Evolutionary conservation across 768 basidiomycete genomes (phyloP).

Genomic region (Trametes meyenii): DNA sequence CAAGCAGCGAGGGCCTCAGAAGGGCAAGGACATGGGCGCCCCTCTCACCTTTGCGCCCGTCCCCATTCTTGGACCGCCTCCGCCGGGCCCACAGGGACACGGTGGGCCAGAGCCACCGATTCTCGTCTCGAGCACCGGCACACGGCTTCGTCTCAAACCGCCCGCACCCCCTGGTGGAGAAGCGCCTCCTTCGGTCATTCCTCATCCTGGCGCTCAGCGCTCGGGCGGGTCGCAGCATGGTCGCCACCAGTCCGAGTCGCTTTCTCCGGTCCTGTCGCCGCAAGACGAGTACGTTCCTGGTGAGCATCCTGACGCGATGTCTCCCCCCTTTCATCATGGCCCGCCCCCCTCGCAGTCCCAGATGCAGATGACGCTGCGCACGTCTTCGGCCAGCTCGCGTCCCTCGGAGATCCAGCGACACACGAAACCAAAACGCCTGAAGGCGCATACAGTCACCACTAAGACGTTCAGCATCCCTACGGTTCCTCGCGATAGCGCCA

Average conservation of each 20-base stretch:
- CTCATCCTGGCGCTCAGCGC: constrained; percentile 27
- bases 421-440: constrained; percentile 75
- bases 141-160: constrained; percentile 53
- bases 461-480: constrained; percentile 78
- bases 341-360: constrained; percentile 33
- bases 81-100: neutral
- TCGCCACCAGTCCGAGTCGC: constrained; percentile 27
- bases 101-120: constrained; percentile 24
- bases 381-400: constrained; percentile 36
- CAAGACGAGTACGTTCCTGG: constrained; percentile 36
- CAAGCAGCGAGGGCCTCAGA: constrained; percentile 38
- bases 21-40: constrained; percentile 43
- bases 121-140: constrained; percentile 50
- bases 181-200: constrained; percentile 21
- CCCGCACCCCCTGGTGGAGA: constrained; percentile 37
- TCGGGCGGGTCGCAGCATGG: constrained; percentile 10
- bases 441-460: constrained; percentile 79
- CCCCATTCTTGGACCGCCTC: constrained; percentile 17
- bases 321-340: constrained; percentile 24
- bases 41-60: constrained; percentile 32
- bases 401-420: constrained; percentile 40
- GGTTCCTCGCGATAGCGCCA: constrained; percentile 73
- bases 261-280: constrained; percentile 40
- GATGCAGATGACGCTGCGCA: constrained; percentile 31
- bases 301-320: constrained; percentile 26